Evolutionary conservation across 1,284 basidiomycete genomes (phyloP).

Genomic region (Tylopilus orsonianus): DNA sequence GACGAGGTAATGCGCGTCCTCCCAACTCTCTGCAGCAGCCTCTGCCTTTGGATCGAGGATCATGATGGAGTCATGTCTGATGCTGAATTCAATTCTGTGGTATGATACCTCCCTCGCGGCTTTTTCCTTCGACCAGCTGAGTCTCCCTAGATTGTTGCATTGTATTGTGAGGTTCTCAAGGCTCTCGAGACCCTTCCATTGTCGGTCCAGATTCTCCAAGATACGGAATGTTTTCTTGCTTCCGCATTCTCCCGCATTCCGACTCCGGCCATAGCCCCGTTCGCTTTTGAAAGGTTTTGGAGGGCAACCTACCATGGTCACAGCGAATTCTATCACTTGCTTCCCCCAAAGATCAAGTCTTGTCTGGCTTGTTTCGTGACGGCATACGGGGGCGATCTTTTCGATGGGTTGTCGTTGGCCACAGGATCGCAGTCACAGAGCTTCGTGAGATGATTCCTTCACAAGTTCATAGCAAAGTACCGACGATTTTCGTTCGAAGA

Average conservation of each 20-base stretch:
- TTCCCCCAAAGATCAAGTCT: slow-evolving; percentile 40
- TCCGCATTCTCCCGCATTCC: slow-evolving; percentile 50
- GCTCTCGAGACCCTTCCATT: slow-evolving; percentile 38
- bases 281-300: slow-evolving; percentile 54
- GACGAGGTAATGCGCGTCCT: slow-evolving; percentile 36
- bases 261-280: slow-evolving; percentile 44
- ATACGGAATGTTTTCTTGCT: slow-evolving; percentile 42
- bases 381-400: slow-evolving; percentile 43
- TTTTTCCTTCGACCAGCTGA: slow-evolving; percentile 4
- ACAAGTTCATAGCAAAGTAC: slow-evolving; percentile 7
- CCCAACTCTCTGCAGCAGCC: slow-evolving; percentile 36
- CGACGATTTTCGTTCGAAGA: slow-evolving; percentile 20
- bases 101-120: slow-evolving; percentile 31
- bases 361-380: slow-evolving; percentile 42
- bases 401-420: slow-evolving; percentile 37
- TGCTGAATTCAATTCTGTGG: slow-evolving; percentile 47
- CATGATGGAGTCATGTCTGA: slow-evolving; percentile 39
- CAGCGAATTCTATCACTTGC: slow-evolving; percentile 33
- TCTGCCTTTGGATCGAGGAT: slow-evolving; percentile 56
- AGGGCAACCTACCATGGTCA: slow-evolving; percentile 44
- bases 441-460: slow-evolving; percentile 24
- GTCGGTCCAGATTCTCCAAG: slow-evolving; percentile 39
- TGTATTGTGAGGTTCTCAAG: slow-evolving; percentile 46
- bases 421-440: slow-evolving; percentile 41
- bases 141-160: slow-evolving; percentile 38